Evolutionary conservation across 768 basidiomycete genomes (phyloP), one percentile per base, ranked within the genome.

Genomic region (Xerocomus spinulosus): DNA sequence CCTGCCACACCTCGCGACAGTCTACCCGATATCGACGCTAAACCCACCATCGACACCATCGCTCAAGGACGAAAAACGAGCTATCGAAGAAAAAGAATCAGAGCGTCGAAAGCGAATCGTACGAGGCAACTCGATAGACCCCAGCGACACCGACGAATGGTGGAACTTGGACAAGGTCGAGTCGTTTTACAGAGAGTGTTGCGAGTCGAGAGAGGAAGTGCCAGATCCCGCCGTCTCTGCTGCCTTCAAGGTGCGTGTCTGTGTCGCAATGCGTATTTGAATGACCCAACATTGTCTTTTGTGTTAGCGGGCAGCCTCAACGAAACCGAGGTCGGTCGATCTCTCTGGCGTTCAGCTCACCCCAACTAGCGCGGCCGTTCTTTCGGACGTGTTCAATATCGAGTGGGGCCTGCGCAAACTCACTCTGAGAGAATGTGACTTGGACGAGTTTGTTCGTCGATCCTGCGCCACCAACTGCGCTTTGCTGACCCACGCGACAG

Each of bases 321-420:
- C 73, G 9, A 73, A 69, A 34, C 89, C 91, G 0, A 78, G 90
- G 15, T 74, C 82, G 0, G 76, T 93, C 15, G 87, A 92, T 63
- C 72, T 92, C n/a, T 85, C 91, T 2, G 80, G 87, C 9, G 80
- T 86, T 18, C 85, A 84, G 57, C 74, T 98, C 17, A 86, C 80
- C 1, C 65, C 76, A 2, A 76, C 82, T 2, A 74, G 80, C 0
- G 86, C 91, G 0, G 82, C 85, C 12, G 83, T 92, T 15, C 75
- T 99, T 15, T 86, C 95, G 0, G 95, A 98, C 67, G 82, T 96
- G 13, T 82, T 98, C 53, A 81, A 82, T 8, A 85, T 96, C 48
- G 92, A 97, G 66, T 97, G 93, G 88, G 94, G 93, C 0, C 70
- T 96, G 17, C 75, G 86, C 23, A 94, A 92, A 58, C 72, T 95